Conservation (phyloP, 768 basidiomycete genomes). For the Leccinum aurantiacum region DNA sequence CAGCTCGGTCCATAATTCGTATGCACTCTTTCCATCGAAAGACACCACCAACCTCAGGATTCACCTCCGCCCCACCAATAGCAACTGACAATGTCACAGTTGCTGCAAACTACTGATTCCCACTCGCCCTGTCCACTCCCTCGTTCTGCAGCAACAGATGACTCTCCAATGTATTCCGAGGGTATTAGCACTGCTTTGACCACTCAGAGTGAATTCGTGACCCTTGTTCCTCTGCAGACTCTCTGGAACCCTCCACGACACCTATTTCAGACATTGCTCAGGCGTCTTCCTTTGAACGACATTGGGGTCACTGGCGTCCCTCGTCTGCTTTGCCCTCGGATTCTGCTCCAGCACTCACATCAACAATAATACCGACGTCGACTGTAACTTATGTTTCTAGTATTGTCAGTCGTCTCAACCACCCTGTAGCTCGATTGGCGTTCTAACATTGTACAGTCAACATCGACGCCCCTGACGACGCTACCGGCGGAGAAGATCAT, state of each 20-base stretch:
- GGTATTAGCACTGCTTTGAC: background rate
- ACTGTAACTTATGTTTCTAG: background rate
- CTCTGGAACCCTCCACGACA: background rate
- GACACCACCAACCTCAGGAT: background rate
- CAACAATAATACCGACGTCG: background rate
- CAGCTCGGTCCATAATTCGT: background rate
- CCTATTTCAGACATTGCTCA: background rate
- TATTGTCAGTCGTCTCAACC: background rate
- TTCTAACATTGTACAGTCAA: slow-evolving; percentile 1
- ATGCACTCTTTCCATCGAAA: background rate
- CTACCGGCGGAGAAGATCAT: background rate
- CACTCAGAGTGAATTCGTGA: background rate
- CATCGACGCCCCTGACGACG: slow-evolving; percentile 6
- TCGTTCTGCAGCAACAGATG: background rate
- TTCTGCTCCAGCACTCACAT: background rate
- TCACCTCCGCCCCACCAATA: background rate
- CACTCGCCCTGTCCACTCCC: background rate
- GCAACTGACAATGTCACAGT: background rate
- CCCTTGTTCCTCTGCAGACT: background rate
- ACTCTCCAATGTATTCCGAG: background rate
- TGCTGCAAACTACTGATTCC: background rate
- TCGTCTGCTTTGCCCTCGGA: background rate
- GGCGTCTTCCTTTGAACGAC: background rate
- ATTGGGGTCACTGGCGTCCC: background rate
- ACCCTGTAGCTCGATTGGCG: background rate